A percentile compares a stretch with the other conserved stretches of the same genome.
These are phyloP conservation scores for Lepidium campestre DNA, from an alignment of 441 rosid species.

Conservation along the genomic window DNA sequence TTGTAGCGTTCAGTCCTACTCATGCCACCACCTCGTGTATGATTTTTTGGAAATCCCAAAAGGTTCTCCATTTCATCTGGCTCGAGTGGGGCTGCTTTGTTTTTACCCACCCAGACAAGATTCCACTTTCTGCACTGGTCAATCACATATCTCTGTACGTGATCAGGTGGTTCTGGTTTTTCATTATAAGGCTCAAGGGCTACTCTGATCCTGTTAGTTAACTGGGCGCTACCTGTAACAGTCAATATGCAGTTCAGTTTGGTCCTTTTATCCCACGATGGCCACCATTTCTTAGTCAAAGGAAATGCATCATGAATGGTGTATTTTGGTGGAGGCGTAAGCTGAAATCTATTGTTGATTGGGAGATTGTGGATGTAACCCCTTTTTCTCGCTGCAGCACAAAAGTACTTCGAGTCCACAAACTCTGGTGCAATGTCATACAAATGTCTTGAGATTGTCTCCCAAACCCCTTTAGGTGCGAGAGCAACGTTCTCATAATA, in stretches of 20 bases:
- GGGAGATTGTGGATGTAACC: slow-evolving; percentile 91
- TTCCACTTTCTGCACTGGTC: slow-evolving; percentile 81
- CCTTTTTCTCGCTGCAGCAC: slow-evolving; percentile 86
- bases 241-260: slow-evolving; percentile 75
- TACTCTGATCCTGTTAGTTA: slow-evolving; percentile 60
- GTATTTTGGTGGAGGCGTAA: slow-evolving; percentile 60
- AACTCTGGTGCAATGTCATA: slow-evolving; percentile 75
- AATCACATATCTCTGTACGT: slow-evolving; percentile 45
- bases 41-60: slow-evolving; percentile 82
- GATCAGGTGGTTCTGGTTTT: slow-evolving; percentile 55
- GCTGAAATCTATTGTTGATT: slow-evolving; percentile 47
- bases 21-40: slow-evolving; percentile 86
- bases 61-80: slow-evolving; percentile 87
- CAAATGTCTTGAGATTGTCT: slow-evolving; percentile 53
- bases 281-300: slow-evolving; percentile 77
- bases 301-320: slow-evolving; percentile 78
- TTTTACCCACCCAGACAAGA: slow-evolving; percentile 86
- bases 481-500: slow-evolving; percentile 88
- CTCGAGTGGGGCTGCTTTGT: slow-evolving; percentile 83
- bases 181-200: slow-evolving; percentile 44
- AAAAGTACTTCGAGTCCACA: slow-evolving; percentile 73
- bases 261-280: slow-evolving; percentile 70
- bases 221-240: slow-evolving; percentile 52
- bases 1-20: slow-evolving; percentile 71
- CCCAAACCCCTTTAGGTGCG: slow-evolving; percentile 92